These are phyloP conservation scores for Rhizoctonia solani DNA, from an alignment of 1,284 basidiomycete species.

Conservation along the genomic window DNA sequence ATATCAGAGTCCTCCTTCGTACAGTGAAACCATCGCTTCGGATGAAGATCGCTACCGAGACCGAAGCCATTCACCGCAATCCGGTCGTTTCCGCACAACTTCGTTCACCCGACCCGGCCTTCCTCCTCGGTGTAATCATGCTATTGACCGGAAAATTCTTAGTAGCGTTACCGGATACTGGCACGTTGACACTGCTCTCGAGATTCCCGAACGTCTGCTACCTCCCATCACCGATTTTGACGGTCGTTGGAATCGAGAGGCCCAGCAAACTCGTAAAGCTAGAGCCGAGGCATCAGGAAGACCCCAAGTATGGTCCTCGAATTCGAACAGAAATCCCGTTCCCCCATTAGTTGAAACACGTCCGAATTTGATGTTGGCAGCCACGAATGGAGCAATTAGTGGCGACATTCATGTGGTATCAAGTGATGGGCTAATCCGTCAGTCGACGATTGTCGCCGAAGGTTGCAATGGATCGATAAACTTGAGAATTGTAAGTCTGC, in stretches of 20 bases:
- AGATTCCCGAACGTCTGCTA: conserved; percentile 12
- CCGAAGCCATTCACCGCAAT: not conserved
- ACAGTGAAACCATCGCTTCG: not conserved
- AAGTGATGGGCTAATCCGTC: conserved; percentile 14
- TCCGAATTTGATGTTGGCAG: conserved; percentile 14
- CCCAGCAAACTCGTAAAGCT: conserved; percentile 2
- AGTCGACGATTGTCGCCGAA: not conserved
- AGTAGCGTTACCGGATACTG: conserved; percentile 5
- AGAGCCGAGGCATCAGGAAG: not conserved
- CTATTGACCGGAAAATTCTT: conserved; percentile 4
- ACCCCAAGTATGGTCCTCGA: not conserved
- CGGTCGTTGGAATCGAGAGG: conserved; percentile 3
- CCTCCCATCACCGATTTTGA: conserved; percentile 6
- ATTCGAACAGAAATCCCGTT: not conserved
- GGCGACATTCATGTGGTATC: conserved; percentile 9
- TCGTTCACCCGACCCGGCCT: not conserved
- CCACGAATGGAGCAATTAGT: conserved; percentile 2
- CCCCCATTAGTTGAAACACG: not conserved
- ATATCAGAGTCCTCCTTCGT: conserved; percentile 20
- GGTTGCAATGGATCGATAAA: conserved; percentile 7
- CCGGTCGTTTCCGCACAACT: not conserved
- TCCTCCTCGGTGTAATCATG: conserved; percentile 17
- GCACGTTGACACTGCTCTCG: conserved; percentile 20
- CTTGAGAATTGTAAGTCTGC: conserved; percentile 6
- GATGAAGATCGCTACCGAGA: not conserved